These are phyloP conservation scores for Pyracantha coccinea DNA, from an alignment of 331 rosid species.

Conservation along the genomic window DNA sequence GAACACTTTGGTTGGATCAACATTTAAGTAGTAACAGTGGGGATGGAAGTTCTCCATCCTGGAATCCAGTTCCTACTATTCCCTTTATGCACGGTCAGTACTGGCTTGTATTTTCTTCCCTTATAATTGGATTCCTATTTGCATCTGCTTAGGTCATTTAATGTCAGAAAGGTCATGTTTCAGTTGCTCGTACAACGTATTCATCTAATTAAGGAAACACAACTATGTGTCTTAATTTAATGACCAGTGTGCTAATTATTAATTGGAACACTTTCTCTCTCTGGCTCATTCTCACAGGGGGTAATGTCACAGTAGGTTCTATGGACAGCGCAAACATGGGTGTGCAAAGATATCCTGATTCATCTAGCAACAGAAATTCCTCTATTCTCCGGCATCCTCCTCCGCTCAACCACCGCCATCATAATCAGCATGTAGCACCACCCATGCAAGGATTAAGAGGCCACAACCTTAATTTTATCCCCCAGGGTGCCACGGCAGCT, in stretches of 20 bases:
- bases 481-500: conserved; percentile 46
- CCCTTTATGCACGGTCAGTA: conserved; percentile 63
- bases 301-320: conserved; percentile 43
- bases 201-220: neutral
- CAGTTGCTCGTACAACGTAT: neutral
- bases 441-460: conserved; percentile 67
- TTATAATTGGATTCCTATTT: conserved; percentile 5
- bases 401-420: conserved; percentile 49
- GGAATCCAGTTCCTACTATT: conserved; percentile 55
- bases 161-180: neutral
- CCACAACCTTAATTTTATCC: conserved; percentile 46
- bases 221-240: neutral
- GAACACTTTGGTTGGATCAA: conserved; percentile 75
- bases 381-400: conserved; percentile 58
- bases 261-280: conserved; percentile 9
- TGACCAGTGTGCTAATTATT: neutral
- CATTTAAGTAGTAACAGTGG: conserved; percentile 41
- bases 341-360: conserved; percentile 67
- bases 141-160: neutral
- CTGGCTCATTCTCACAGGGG: conserved; percentile 28
- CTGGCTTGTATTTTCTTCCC: neutral
- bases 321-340: conserved; percentile 54
- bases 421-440: conserved; percentile 42
- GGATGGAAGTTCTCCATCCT: conserved; percentile 53
- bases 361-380: conserved; percentile 39